Conservation (phyloP, 1,139 yeast genomes). For the Zygoascus sp. region DNA sequence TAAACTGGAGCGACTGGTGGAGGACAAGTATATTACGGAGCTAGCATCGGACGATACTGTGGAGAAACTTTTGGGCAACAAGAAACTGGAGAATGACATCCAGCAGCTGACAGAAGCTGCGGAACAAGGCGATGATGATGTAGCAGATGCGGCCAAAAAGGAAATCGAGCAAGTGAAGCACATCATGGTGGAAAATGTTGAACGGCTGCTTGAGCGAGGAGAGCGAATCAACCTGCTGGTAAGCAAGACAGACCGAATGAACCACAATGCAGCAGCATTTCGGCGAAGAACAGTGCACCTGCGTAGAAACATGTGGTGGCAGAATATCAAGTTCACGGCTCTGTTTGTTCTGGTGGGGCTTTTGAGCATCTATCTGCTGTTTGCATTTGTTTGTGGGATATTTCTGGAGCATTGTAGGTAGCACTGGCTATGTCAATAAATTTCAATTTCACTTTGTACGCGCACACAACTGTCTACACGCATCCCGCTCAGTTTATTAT, state of each 20-base stretch:
- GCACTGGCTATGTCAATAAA: background rate
- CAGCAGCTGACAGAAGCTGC: slow-evolving; percentile 23
- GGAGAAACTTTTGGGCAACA: slow-evolving; percentile 10
- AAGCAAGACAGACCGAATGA: slow-evolving; percentile 74
- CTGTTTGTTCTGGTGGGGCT: background rate
- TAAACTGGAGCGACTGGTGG: slow-evolving; percentile 28
- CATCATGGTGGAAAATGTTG: slow-evolving; percentile 41
- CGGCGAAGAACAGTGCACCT: slow-evolving; percentile 65
- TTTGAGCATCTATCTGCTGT: slow-evolving; percentile 4
- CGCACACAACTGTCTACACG: background rate
- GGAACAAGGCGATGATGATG: slow-evolving; percentile 28
- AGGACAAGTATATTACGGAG: slow-evolving; percentile 14
- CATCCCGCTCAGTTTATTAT: background rate
- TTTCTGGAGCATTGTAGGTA: slow-evolving; percentile 5
- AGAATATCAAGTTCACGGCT: slow-evolving; percentile 26
- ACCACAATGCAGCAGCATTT: slow-evolving; percentile 64
- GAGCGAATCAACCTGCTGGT: slow-evolving; percentile 72
- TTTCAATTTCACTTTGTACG: background rate
- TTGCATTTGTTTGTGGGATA: slow-evolving; percentile 12
- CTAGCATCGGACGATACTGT: slow-evolving; percentile 16
- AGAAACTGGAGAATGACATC: slow-evolving; percentile 19
- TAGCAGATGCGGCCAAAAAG: slow-evolving; percentile 31
- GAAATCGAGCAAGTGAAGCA: slow-evolving; percentile 40
- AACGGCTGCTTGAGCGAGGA: slow-evolving; percentile 63
- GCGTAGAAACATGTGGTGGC: slow-evolving; percentile 52